Conservation (phyloP, 495 filamentous ascomycete genomes). For the Bacidia gigantensis region DNA sequence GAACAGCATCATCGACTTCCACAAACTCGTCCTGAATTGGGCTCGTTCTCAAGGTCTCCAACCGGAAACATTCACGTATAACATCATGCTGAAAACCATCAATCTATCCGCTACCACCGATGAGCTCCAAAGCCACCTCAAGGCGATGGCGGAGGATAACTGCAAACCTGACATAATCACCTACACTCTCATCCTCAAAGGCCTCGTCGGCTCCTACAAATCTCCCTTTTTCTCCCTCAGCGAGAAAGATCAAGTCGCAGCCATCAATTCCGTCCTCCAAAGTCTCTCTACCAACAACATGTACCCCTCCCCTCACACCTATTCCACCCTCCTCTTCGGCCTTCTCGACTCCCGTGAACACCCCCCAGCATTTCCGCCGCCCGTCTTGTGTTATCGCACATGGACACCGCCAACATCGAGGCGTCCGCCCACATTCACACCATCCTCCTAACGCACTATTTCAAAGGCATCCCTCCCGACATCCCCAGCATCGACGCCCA, state of each 20-base stretch:
- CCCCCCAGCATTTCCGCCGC: conserved; percentile 29
- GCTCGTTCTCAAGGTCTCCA: conserved; percentile 40
- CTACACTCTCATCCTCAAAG: conserved; percentile 40
- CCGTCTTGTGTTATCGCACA: conserved; percentile 45
- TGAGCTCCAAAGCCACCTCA: conserved; percentile 30
- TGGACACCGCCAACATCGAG: conserved; percentile 35
- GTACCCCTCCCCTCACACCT: conserved; percentile 40
- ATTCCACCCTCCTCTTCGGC: conserved; percentile 48
- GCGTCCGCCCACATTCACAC: conserved; percentile 52
- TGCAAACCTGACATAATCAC: conserved; percentile 38
- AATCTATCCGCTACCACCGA: conserved; percentile 31
- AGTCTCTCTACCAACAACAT: conserved; percentile 42
- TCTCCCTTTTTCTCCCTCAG: conserved; percentile 13
- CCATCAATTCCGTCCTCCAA: conserved; percentile 31
- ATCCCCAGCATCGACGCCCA: conserved; percentile 41
- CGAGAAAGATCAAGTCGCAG: conserved; percentile 23
- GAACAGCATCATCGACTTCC: conserved; percentile 21
- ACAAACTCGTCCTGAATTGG: conserved; percentile 40
- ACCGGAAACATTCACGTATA: conserved; percentile 53
- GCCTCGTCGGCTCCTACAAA: conserved; percentile 26
- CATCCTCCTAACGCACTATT: conserved; percentile 54
- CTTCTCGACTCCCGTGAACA: conserved; percentile 31
- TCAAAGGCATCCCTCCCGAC: conserved; percentile 40
- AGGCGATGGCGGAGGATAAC: conserved; percentile 30
- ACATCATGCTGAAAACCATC: conserved; percentile 45